A percentile compares a stretch with the other conserved stretches of the same genome.
Evolutionary conservation across 352 stramenopile genomes (phyloP).

Genomic region (Saprolegnia parasitica): DNA sequence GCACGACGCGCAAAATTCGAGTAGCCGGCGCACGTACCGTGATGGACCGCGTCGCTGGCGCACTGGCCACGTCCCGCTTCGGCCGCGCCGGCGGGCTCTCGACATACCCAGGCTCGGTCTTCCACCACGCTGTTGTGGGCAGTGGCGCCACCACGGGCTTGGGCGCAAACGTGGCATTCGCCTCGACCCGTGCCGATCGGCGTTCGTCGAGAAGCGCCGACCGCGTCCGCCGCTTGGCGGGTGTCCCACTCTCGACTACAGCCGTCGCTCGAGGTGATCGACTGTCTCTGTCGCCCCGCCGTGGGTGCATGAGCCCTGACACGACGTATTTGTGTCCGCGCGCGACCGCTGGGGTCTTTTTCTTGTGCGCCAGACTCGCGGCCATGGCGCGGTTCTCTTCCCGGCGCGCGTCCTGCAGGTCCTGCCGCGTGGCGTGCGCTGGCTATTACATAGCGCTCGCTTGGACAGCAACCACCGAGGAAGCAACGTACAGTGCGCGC

Average conservation of each 20-base stretch:
- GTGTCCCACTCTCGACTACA: slow-evolving; percentile 42
- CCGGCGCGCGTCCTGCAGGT: slow-evolving; percentile 44
- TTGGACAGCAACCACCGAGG: neutral
- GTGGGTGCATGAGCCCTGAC: slow-evolving; percentile 25
- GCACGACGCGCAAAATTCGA: neutral
- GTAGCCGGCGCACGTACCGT: neutral
- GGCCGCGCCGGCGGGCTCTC: slow-evolving; percentile 49
- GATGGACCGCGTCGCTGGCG: slow-evolving; percentile 8
- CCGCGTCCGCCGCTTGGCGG: slow-evolving; percentile 10
- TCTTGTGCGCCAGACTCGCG: slow-evolving; percentile 37
- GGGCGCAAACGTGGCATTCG: slow-evolving; percentile 1
- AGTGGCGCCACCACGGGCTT: neutral
- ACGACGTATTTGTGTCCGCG: slow-evolving; percentile 15
- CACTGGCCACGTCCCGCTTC: slow-evolving; percentile 9
- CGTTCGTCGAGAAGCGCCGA: slow-evolving; percentile 1
- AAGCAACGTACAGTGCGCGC: neutral
- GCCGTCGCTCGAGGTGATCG: slow-evolving; percentile 34
- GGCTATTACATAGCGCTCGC: slow-evolving; percentile 31
- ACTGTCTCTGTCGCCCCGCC: slow-evolving; percentile 31
- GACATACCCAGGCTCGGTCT: slow-evolving; percentile 47
- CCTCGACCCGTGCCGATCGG: neutral
- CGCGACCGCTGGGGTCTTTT: neutral
- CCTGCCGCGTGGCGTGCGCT: slow-evolving; percentile 38
- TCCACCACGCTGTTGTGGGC: slow-evolving; percentile 49
- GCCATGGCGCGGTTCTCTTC: slow-evolving; percentile 43